Percentiles rank a stretch among this genome's conserved stretches.
These are phyloP conservation scores for Neurospora sp. DNA, from an alignment of 495 filamentous ascomycete genomes.

Conservation along the genomic window DNA sequence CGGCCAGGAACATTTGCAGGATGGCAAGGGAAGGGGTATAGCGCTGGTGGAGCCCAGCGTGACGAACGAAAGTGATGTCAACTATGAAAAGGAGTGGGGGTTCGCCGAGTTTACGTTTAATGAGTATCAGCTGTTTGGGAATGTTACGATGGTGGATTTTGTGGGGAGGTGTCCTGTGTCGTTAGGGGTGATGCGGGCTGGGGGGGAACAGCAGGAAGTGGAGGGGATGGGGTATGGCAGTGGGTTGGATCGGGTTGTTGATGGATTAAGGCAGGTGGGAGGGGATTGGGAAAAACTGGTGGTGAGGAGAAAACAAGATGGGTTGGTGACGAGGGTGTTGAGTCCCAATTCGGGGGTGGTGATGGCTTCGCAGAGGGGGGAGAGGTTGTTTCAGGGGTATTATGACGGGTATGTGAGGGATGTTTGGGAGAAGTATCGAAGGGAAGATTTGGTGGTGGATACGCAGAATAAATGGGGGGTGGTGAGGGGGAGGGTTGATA, in stretches of 20 bases:
- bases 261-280: slow-evolving; percentile 26
- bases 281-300: slow-evolving; percentile 58
- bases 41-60: slow-evolving; percentile 62
- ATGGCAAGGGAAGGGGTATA: slow-evolving; percentile 25
- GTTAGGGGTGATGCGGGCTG: not conserved
- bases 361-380: slow-evolving; percentile 19
- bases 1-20: not conserved
- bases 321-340: slow-evolving; percentile 35
- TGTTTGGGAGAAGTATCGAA: slow-evolving; percentile 53
- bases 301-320: slow-evolving; percentile 16
- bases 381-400: slow-evolving; percentile 48
- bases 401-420: slow-evolving; percentile 52
- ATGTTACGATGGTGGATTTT: slow-evolving; percentile 71
- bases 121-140: slow-evolving; percentile 55
- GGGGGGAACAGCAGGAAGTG: slow-evolving; percentile 43
- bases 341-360: slow-evolving; percentile 56
- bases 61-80: slow-evolving; percentile 55
- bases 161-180: slow-evolving; percentile 22
- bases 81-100: slow-evolving; percentile 53
- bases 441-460: slow-evolving; percentile 44
- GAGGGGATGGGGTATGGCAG: slow-evolving; percentile 25
- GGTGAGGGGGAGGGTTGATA: slow-evolving; percentile 40
- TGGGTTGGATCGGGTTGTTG: not conserved
- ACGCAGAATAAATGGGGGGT: slow-evolving; percentile 46
- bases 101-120: slow-evolving; percentile 74